Evolutionary conservation across 2,329 filamentous ascomycete species (phyloP), one percentile per base, ranked within the genome.

Genomic region (Bipolaris sorokiniana): DNA sequence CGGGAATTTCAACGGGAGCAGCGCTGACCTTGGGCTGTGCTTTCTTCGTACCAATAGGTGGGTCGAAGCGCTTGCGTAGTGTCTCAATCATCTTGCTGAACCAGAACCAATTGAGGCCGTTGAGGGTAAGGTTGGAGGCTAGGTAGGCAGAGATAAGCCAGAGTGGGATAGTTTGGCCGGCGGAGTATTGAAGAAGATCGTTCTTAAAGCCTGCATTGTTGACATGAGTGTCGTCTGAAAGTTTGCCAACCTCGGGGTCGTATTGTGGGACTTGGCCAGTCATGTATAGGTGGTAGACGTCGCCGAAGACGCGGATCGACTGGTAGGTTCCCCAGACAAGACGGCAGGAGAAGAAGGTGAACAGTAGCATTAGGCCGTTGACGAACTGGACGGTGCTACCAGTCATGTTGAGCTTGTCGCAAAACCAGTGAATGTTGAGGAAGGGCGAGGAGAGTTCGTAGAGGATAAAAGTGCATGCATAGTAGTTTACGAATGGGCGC

Each of bases 341-440:
- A 55, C 91, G 90, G 74, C 88, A 90, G 61, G 81, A 84, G 78
- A 93, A 92, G 77, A 95, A 95, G 46, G 85, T 90, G 63, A 81
- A 76, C 50, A 94, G 85, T 3, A 95, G 85, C 54, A 85, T 70
- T 59, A 92, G 81, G 66, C 91, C 91, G 69, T 95, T 95, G 77
- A 91, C 87, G 26, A 93, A 83, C 78, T 95, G 91, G 22, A 86
- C 77, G 51, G 81, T 82, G 18, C 88, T 87, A 34, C 91, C 91
- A 0, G 91, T 95, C 82, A 92, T 87, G 69, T 86, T 84, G 57
- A 94, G 80, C 80, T 96, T 96, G 78, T 96, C 91, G 78, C 90
- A 91, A 80, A 95, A 95, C 91, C 91, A 96, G 81, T 96, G 91
- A 72, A 94, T 85, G 74, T 96, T 96, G 56, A 95, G 83, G 76